Conservation (phyloP, 2,329 filamentous ascomycete genomes). For the Aspergillus uvarum region DNA sequence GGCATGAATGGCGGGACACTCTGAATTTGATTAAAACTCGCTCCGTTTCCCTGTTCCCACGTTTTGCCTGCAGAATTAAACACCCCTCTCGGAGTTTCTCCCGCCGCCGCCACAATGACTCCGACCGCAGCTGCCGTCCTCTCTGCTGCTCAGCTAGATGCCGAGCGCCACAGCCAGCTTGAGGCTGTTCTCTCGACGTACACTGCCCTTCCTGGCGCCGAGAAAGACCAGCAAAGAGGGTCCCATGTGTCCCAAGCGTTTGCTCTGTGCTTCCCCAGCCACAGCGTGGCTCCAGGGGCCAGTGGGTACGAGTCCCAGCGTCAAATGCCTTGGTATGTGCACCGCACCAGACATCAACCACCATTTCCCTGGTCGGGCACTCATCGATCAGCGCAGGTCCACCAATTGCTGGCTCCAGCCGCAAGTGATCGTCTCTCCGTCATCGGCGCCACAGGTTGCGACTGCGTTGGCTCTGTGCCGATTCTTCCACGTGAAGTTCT, state of each 20-base stretch:
- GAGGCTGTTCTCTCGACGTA: neutral
- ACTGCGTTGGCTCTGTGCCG: neutral
- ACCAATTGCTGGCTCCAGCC: slow-evolving; percentile 6
- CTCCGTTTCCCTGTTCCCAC: neutral
- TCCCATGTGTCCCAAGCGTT: neutral
- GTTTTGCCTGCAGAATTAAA: neutral
- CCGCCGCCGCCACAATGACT: neutral
- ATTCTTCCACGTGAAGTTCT: slow-evolving; percentile 18
- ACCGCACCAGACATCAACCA: neutral
- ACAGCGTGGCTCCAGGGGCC: neutral
- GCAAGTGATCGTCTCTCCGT: neutral
- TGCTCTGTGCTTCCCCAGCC: neutral
- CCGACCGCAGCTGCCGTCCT: neutral
- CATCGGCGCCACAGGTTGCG: neutral
- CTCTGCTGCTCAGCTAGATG: neutral
- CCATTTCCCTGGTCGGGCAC: neutral
- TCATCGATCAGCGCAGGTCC: neutral
- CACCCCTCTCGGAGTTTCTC: neutral
- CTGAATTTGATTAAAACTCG: neutral
- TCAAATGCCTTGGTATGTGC: slow-evolving; percentile 1
- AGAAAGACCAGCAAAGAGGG: neutral
- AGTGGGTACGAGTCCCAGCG: slow-evolving; percentile 4
- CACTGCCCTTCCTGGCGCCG: neutral
- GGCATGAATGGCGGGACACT: neutral
- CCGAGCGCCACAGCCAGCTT: neutral